Evolutionary conservation across 2,329 filamentous ascomycete genomes (phyloP).

Genomic region (Hirsutella thompsonii): DNA sequence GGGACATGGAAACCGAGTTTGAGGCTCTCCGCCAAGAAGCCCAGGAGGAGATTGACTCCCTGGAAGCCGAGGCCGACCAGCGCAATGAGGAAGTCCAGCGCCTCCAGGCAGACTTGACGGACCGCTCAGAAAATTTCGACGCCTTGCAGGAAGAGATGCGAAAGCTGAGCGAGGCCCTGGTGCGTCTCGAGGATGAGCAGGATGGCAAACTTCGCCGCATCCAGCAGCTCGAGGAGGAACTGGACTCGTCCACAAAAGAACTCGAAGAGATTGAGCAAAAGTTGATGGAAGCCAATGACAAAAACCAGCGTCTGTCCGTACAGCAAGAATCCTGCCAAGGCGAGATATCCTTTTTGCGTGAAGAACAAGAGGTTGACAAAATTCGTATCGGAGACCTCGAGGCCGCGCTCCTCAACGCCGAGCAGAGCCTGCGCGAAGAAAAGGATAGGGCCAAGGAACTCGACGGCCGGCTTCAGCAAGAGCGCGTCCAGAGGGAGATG

Average conservation of each 20-base stretch:
- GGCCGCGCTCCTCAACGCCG: slow-evolving; percentile 64
- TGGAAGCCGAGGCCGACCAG: slow-evolving; percentile 61
- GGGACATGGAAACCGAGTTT: slow-evolving; percentile 46
- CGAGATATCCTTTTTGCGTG: slow-evolving; percentile 87
- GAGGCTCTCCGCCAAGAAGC: slow-evolving; percentile 48
- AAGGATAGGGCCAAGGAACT: slow-evolving; percentile 63
- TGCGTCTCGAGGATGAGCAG: slow-evolving; percentile 82
- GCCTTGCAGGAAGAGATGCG: slow-evolving; percentile 92
- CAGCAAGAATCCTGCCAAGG: slow-evolving; percentile 87
- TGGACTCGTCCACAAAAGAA: slow-evolving; percentile 75
- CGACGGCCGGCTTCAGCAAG: slow-evolving; percentile 62
- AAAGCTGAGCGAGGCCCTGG: slow-evolving; percentile 72
- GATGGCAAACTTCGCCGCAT: slow-evolving; percentile 68
- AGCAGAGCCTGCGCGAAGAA: slow-evolving; percentile 71
- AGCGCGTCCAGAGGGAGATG: slow-evolving; percentile 76
- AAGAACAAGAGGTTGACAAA: slow-evolving; percentile 96
- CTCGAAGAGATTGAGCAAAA: slow-evolving; percentile 76
- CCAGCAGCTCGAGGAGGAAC: slow-evolving; percentile 68
- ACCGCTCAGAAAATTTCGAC: slow-evolving; percentile 74
- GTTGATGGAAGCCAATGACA: slow-evolving; percentile 72
- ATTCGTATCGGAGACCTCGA: slow-evolving; percentile 94
- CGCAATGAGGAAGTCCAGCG: slow-evolving; percentile 58
- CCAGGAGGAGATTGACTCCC: slow-evolving; percentile 50
- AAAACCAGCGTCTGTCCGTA: slow-evolving; percentile 76
- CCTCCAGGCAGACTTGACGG: slow-evolving; percentile 58